Percentiles rank a stretch among this genome's conserved stretches.
phyloP scores from a whole-genome alignment of 345 rosid species.

The Citrus mangshanensis region DNA sequence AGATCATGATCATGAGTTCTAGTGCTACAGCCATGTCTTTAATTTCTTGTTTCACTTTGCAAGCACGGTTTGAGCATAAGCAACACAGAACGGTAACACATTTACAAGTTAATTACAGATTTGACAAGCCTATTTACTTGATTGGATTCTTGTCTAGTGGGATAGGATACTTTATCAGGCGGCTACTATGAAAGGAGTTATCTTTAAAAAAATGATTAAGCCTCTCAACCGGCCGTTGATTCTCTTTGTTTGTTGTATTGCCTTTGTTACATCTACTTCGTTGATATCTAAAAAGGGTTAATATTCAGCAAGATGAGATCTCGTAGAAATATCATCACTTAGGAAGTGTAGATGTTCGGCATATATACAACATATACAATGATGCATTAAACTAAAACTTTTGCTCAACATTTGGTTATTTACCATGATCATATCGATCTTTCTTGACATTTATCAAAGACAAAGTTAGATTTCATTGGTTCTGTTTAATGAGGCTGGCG shows the following conservation, averaged over 20 bases:
- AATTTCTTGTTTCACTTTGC: background rate
- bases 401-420: background rate
- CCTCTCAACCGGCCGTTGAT: background rate
- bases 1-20: background rate
- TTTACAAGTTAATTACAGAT: background rate
- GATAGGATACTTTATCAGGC: background rate
- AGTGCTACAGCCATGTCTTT: background rate
- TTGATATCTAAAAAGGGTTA: background rate
- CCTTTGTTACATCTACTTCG: background rate
- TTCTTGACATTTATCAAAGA: background rate
- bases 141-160: background rate
- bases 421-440: background rate
- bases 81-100: background rate
- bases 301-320: background rate
- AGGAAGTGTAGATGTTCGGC: background rate
- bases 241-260: background rate
- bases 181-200: background rate
- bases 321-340: too few relatives aligned
- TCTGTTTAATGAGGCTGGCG: too few relatives aligned
- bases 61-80: background rate
- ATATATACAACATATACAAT: too few relatives aligned
- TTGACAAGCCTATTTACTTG: background rate
- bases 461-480: background rate
- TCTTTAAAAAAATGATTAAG: background rate
- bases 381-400: background rate